Base-by-base conservation (phyloP, 2,329 filamentous ascomycete genomes). In the Botrytis byssoidea region DNA sequence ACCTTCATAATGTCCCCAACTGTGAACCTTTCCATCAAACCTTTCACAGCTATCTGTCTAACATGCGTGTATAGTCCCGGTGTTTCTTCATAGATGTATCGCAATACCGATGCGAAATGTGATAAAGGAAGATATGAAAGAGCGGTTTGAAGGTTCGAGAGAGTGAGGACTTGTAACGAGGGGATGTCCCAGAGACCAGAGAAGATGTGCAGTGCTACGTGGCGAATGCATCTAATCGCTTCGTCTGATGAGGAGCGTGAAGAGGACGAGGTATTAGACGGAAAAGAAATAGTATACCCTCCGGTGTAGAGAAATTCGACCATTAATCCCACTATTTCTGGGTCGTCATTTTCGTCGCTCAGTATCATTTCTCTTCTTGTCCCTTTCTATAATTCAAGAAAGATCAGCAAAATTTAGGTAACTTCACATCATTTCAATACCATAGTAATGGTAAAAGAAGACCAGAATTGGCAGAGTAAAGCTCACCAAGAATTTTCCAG, bases 281-380 rank as follows among this genome's bases (percentile, higher is more conserved):
- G n/a, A 32, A 57, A 57, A 18, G 51, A 35, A 35, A 32, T 12
- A 35, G 18, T 40, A 16, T 70, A 70, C 32, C 46, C 67, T 32
- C 51, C 51, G 2, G 9, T 60, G 25, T 70, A 70, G 14, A 70
- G 37, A 60, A 71, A 75, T 7, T 66, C n/a, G 55, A 75, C 25
- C 60, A 74, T 69, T 5, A 46, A 32, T 22, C n/a, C 42, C 3
- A 75, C 57, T 18, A 73, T 71, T 6, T 71, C 63, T 7, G 59
- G 74, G 7, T 74, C 64, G 20, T 74, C 64, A 1, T 72, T 22
- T 60, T 60, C 29, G 10, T 35, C 57, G 20, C 4, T 60, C 8
- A 73, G 57, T 25, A 66, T 14, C 29, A 71, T 67, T 12, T 48
- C 68, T 6, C 29, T 65, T 16, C 12, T 18, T 18, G n/a, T 37